These are phyloP conservation scores for Cercospora sojina DNA, from an alignment of 2,329 filamentous ascomycete species.

Conservation along the genomic window DNA sequence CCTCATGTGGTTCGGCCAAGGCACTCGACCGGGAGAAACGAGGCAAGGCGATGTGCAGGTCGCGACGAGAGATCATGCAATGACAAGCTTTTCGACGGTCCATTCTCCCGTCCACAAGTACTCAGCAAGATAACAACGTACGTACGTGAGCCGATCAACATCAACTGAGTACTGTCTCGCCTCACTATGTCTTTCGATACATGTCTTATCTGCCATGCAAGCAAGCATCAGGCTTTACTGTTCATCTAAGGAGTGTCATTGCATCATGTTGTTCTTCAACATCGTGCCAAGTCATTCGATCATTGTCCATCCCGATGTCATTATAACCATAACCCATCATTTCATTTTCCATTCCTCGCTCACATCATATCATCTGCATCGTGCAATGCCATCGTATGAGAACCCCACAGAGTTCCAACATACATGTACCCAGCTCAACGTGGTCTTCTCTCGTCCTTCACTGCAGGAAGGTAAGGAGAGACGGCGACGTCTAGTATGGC, in stretches of 20 bases:
- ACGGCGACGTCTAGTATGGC: neutral
- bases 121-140: too few relatives aligned
- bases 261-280: neutral
- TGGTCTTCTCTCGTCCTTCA: neutral
- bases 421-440: neutral
- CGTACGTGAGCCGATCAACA: neutral
- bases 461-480: neutral
- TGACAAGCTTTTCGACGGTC: too few relatives aligned
- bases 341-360: neutral
- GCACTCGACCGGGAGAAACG: too few relatives aligned
- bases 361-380: neutral
- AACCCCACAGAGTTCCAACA: neutral
- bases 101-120: too few relatives aligned
- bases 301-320: neutral
- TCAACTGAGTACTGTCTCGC: neutral
- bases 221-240: neutral
- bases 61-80: too few relatives aligned
- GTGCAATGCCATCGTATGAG: neutral
- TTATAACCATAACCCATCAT: neutral
- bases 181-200: neutral
- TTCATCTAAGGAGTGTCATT: neutral
- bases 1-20: too few relatives aligned
- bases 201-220: neutral
- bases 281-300: neutral
- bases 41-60: too few relatives aligned